A percentile compares a stretch with the other conserved stretches of the same genome.
Conservation (phyloP, 2,329 filamentous ascomycete species). For the Magnaporthiopsis rhizophila region DNA sequence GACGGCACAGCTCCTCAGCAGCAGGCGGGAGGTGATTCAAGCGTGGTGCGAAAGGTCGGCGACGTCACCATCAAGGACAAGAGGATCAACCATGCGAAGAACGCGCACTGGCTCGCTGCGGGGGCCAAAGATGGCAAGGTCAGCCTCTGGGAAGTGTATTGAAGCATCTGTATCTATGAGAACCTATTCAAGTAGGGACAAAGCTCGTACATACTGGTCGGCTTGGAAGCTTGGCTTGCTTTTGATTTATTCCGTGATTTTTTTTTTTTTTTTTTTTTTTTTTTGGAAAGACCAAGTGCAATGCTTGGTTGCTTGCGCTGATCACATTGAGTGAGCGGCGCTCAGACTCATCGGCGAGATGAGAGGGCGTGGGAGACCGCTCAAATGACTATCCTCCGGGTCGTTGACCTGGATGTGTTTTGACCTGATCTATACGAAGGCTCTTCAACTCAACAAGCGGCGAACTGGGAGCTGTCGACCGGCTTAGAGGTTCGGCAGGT, state of each 20-base stretch:
- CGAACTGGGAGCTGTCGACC: neutral
- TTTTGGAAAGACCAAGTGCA: neutral
- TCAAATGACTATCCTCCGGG: neutral
- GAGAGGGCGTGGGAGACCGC: neutral
- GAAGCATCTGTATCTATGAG: neutral
- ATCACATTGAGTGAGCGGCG: neutral
- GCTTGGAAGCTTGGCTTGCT: neutral
- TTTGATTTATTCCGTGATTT: neutral
- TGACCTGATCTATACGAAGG: neutral
- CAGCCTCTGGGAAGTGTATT: constrained; percentile 93
- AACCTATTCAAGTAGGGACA: neutral
- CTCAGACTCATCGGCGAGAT: neutral
- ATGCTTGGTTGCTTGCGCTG: neutral
- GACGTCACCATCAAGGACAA: constrained; percentile 52
- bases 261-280: no score
- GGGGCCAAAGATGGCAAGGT: constrained; percentile 94
- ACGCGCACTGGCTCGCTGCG: constrained; percentile 79
- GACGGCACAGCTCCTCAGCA: neutral
- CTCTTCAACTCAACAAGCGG: neutral
- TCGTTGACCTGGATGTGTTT: neutral
- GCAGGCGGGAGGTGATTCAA: neutral
- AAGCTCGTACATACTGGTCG: neutral
- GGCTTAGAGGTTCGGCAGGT: constrained; percentile 62
- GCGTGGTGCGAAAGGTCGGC: constrained; percentile 18
- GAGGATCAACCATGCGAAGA: constrained; percentile 54